A percentile compares a stretch with the other conserved stretches of the same genome.
Evolutionary conservation across 73 alveolate genomes (phyloP).

Genomic region (Paramecium primaurelia): DNA sequence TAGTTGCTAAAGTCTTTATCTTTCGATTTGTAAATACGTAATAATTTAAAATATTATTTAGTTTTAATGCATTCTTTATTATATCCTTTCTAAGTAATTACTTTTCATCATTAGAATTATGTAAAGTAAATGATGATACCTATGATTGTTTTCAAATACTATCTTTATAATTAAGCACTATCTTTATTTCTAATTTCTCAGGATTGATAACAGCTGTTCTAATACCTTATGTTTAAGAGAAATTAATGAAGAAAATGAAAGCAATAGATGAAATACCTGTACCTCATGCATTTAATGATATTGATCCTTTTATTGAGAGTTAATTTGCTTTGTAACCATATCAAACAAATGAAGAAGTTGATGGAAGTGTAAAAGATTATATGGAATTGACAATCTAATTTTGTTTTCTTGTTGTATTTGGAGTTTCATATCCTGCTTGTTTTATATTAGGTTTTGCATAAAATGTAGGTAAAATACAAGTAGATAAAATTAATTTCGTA

Average conservation of each 20-base stretch:
- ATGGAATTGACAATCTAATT: conserved; percentile 63
- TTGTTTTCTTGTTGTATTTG: conserved; percentile 58
- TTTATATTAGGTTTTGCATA: conserved; percentile 43
- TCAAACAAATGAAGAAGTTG: conserved; percentile 57
- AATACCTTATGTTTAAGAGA: background rate
- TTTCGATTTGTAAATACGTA: conserved; percentile 52
- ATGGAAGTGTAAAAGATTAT: conserved; percentile 67
- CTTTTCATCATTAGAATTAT: conserved; percentile 6
- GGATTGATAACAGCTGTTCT: background rate
- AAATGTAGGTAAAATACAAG: conserved; percentile 52
- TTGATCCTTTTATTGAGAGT: conserved; percentile 50
- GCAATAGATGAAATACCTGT: conserved; percentile 1
- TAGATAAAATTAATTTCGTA: conserved; percentile 51
- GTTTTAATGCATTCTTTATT: conserved; percentile 70
- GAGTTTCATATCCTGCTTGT: conserved; percentile 66
- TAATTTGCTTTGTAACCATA: conserved; percentile 47
- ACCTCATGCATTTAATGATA: conserved; percentile 29
- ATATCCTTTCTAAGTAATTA: conserved; percentile 64
- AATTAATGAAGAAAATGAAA: background rate
- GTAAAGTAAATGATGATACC: background rate
- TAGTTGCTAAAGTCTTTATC: conserved; percentile 45
- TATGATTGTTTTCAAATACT: conserved; percentile 56
- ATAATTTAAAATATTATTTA: background rate
- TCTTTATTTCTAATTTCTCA: conserved; percentile 30
- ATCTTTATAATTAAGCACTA: conserved; percentile 49